Percentiles rank a stretch among this genome's conserved stretches.
These are phyloP conservation scores for Papiliotrema nemorosa DNA, from an alignment of 1,284 basidiomycete species.

Conservation along the genomic window DNA sequence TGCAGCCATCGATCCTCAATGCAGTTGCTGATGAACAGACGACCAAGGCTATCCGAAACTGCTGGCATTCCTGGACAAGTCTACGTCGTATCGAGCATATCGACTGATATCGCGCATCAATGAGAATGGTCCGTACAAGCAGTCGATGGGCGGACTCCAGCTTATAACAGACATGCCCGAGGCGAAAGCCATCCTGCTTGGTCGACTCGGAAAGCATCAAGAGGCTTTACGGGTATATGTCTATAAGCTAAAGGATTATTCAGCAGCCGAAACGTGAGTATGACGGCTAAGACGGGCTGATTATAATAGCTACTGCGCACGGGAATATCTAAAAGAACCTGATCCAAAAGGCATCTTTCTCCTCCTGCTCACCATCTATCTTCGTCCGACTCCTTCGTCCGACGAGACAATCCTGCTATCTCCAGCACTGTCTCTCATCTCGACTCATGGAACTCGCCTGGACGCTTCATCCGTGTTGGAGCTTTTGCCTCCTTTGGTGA, in stretches of 20 bases:
- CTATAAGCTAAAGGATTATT: constrained; percentile 73
- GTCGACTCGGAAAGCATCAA: constrained; percentile 84
- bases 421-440: constrained; percentile 79
- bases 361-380: constrained; percentile 79
- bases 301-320: constrained; percentile 72
- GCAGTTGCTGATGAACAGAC: constrained; percentile 1
- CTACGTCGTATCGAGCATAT: constrained; percentile 71
- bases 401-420: constrained; percentile 53
- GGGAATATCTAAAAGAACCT: constrained; percentile 61
- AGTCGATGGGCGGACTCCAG: not conserved
- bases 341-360: constrained; percentile 70
- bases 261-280: constrained; percentile 81
- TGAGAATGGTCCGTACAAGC: constrained; percentile 59
- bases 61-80: constrained; percentile 69
- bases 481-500: constrained; percentile 82
- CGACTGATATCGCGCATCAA: constrained; percentile 72
- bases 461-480: constrained; percentile 76
- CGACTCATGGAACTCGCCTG: constrained; percentile 73
- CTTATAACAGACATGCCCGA: constrained; percentile 66
- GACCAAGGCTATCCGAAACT: constrained; percentile 62
- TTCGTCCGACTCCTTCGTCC: constrained; percentile 56
- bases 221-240: constrained; percentile 91
- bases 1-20: not conserved
- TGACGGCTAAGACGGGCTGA: not conserved
- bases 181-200: constrained; percentile 83